These are phyloP conservation scores for Saccharomyces hybrid DNA, from an alignment of 1,139 yeast species.

Conservation along the genomic window DNA sequence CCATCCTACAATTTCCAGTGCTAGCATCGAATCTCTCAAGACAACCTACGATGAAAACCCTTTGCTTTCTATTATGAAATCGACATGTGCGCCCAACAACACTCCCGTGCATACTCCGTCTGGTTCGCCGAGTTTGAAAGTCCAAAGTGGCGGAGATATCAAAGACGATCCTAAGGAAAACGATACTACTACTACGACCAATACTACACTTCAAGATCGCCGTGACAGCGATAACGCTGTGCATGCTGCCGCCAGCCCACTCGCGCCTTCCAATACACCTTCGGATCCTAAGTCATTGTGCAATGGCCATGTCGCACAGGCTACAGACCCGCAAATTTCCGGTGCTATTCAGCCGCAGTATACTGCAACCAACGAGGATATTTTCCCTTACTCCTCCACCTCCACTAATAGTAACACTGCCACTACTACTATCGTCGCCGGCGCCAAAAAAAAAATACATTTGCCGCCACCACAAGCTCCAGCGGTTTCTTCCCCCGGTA, in stretches of 20 bases:
- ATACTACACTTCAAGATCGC: not conserved
- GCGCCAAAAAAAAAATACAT: not conserved
- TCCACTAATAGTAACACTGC: not conserved
- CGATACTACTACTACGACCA: not conserved
- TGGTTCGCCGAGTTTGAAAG: conserved; percentile 6
- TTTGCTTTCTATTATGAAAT: conserved; percentile 11
- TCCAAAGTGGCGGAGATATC: conserved; percentile 1
- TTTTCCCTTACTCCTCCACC: not conserved
- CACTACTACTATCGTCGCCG: not conserved
- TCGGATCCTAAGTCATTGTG: not conserved
- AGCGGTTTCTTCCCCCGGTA: not conserved
- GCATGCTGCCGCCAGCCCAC: not conserved
- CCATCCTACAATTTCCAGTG: conserved; percentile 1
- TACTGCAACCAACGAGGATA: not conserved
- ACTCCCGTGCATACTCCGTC: conserved; percentile 17
- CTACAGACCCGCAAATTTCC: not conserved
- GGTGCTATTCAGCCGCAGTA: not conserved
- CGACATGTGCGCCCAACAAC: conserved; percentile 25
- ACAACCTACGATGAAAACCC: conserved; percentile 11
- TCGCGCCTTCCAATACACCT: not conserved
- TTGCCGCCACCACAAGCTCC: not conserved
- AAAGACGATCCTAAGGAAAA: not conserved
- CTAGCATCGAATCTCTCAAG: conserved; percentile 11
- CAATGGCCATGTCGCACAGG: not conserved
- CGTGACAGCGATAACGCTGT: not conserved